Conservation (phyloP, 257 asterid genomes). For the Solanum pimpinellifolium region DNA sequence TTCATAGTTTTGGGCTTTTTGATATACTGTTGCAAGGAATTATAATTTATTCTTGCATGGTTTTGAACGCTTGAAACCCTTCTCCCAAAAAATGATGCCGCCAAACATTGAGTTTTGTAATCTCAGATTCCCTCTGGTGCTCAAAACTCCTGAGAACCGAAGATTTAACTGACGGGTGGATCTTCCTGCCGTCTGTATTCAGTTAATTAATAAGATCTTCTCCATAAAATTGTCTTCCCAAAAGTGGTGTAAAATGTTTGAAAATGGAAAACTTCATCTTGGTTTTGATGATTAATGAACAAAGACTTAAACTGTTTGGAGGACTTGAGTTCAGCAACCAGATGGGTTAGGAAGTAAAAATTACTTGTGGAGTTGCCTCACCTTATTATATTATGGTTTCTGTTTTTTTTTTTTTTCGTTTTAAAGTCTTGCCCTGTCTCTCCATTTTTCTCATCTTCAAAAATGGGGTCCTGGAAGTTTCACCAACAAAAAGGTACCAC, state of each 20-base stretch:
- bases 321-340: neutral
- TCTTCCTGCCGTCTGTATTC: neutral
- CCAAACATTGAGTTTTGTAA: neutral
- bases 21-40: neutral
- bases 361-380: neutral
- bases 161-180: neutral
- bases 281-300: neutral
- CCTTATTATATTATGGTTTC: neutral
- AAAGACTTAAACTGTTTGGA: neutral
- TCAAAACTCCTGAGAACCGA: neutral
- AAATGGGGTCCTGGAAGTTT: neutral
- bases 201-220: neutral
- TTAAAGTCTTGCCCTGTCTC: neutral
- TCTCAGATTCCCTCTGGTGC: neutral
- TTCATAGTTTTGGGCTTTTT: neutral
- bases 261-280: neutral
- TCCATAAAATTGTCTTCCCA: neutral
- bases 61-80: neutral
- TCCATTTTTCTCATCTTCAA: neutral
- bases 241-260: neutral
- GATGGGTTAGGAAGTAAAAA: neutral
- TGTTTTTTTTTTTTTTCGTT: neutral
- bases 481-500: neutral
- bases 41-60: neutral
- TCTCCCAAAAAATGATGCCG: neutral